Base-by-base conservation (phyloP, 345 rosid species). In the Noccaea bulbosa region DNA sequence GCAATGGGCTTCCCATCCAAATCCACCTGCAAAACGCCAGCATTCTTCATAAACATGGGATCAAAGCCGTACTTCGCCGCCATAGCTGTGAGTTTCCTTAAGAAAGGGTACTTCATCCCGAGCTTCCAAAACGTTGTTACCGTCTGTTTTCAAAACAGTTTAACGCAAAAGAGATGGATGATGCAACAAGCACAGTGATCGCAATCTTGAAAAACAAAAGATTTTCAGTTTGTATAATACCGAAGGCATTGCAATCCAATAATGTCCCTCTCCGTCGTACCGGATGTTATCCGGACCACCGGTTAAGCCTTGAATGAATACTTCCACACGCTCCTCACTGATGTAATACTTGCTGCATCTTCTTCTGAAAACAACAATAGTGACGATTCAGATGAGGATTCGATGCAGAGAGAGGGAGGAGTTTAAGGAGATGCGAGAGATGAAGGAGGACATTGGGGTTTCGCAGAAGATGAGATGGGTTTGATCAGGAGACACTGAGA, bases 231-330 rank as follows among this genome's bases (percentile, higher is more conserved):
- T 38, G 11, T 40, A 41, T 12, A 43, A 1, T 2, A 91, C 97
- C 82, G 67, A 5, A 38, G 74, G 60, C 24, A 83, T 1, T 3
- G 84, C 97, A 60, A 89, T 83, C 92, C 92, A 91, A 63, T 79
- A 84, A 51, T 82, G 85, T 3, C 93, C 95, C 5, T 83, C 69
- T 37, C 86, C 87, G 12, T 87, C 86, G 34, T 84, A 83, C 44
- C 71, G 86, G 33, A 91, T 80, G 74, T 89, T 91, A 78, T 91
- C 97, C 3, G 96, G 96, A 47, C 75, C 3, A 5, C 96, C 90
- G 0, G 91, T 87, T 77, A 89, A 65, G 34, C 72, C 47, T 30
- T 81, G 79, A 6, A 81, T 50, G 20, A 91, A 89, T 5, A 64
- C 73, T 46, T 87, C 92, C 4, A 80, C 63, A 0, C 58, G 51